Conservation (phyloP, 225 moss, liverwort and hornwort species). For the Polytrichum formosum region DNA sequence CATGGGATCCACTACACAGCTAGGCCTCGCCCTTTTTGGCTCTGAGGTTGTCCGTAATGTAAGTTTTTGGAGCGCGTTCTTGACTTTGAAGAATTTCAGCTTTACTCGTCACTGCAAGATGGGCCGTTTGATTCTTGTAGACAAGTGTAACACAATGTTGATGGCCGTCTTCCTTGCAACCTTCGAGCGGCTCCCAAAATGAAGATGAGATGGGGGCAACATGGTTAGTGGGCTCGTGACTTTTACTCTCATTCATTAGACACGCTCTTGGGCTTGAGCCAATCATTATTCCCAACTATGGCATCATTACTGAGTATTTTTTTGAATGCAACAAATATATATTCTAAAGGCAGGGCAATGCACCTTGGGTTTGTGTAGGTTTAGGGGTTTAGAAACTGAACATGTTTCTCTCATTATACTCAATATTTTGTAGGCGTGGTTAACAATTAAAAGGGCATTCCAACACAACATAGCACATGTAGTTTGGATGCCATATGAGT, state of each 20-base stretch:
- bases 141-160: slow-evolving; percentile 21
- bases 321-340: too few relatives aligned
- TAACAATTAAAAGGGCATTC: too few relatives aligned
- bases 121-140: background rate
- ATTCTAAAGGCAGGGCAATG: too few relatives aligned
- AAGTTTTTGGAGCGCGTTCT: slow-evolving; percentile 21
- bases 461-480: too few relatives aligned
- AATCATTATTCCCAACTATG: background rate
- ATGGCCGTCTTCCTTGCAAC: slow-evolving; percentile 42
- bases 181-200: slow-evolving; percentile 24
- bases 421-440: too few relatives aligned
- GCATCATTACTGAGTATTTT: background rate
- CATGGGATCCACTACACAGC: slow-evolving; percentile 27
- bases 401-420: too few relatives aligned
- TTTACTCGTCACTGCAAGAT: slow-evolving; percentile 1
- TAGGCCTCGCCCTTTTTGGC: slow-evolving; percentile 46
- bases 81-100: slow-evolving; percentile 9
- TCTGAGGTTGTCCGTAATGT: slow-evolving; percentile 48
- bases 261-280: background rate
- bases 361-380: too few relatives aligned
- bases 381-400: too few relatives aligned
- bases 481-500: too few relatives aligned
- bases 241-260: background rate
- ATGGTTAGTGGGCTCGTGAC: slow-evolving; percentile 38
- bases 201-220: slow-evolving; percentile 35